Base-by-base conservation (phyloP, 495 filamentous ascomycete species). In the Neurospora sp. region DNA sequence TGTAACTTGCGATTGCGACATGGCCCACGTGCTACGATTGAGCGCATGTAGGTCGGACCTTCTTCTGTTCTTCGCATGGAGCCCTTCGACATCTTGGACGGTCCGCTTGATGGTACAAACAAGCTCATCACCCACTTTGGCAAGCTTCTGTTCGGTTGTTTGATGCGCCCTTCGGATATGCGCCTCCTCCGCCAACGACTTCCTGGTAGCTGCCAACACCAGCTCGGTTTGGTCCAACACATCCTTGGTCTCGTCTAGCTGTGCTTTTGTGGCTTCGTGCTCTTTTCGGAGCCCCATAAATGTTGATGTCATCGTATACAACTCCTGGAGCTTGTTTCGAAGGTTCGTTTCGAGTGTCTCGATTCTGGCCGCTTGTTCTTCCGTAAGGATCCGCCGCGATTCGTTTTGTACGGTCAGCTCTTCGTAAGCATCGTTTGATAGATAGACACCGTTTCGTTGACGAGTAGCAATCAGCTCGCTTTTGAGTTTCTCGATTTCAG, bases 401-500 rank as follows among this genome's bases (percentile, higher is more conserved):
- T 98, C 96, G 78, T 91, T 97, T 78, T 96, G 91, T 69, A 90
- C 92, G 0, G 89, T 93, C 79, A 99, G 89, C 75, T 96, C 91
- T 76, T 97, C 94, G 76, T 92, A 97, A 7, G 82, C 87, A 74
- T 97, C 94, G 40, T 90, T 89, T 0, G 94, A 91, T 48, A 99
- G 84, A 78, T 98, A 98, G 7, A 98, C 94, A 71, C 96, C 96
- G 79, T 98, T 97, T 7, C 94, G 90, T 79, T 97, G 94, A 10
- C 96, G 87, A 6, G 96, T 96, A 9, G 94, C 93, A 71, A 97
- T 94, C 10, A 99, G 87, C 76, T 98, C 96, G 70, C 91, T 92
- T 83, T 96, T 97, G 53, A 99, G 86, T 77, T 91, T 94, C 80
- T 99, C 93, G 71, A 98, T 97, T 76, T 98, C 96, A n/a, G 86